Evolutionary conservation across 306 rosid genomes (phyloP).

Genomic region (Cucurbita pepo): DNA sequence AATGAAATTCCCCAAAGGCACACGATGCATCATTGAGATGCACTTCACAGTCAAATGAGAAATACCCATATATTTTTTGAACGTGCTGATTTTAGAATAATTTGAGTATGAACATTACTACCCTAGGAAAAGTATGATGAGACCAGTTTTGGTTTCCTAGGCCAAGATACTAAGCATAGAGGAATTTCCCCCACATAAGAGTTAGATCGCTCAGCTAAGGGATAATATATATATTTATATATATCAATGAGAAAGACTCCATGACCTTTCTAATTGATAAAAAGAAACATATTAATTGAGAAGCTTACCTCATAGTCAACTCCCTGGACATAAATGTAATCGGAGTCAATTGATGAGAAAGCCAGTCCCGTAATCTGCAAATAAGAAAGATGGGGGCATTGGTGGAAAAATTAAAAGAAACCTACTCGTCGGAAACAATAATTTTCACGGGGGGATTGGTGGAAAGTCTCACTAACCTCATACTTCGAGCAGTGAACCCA

Average conservation of each 20-base stretch:
- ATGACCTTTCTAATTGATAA: background rate
- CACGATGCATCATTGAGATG: background rate
- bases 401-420: background rate
- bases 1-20: background rate
- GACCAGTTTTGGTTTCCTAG: background rate
- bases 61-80: background rate
- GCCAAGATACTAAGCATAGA: background rate
- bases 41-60: background rate
- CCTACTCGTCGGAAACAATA: background rate
- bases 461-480: slow-evolving; percentile 38
- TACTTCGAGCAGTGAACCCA: slow-evolving; percentile 85
- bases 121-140: background rate
- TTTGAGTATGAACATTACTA: background rate
- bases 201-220: background rate
- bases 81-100: no score
- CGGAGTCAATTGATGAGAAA: slow-evolving; percentile 61
- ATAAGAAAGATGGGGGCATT: background rate
- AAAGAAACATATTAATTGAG: background rate
- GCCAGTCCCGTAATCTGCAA: slow-evolving; percentile 76
- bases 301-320: slow-evolving; percentile 69
- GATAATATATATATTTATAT: background rate
- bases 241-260: background rate
- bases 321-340: slow-evolving; percentile 69
- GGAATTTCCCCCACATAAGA: background rate
- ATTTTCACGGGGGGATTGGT: background rate